Evolutionary conservation across 495 filamentous ascomycete genomes (phyloP).

Genomic region (Amphirosellinia nigrospora): DNA sequence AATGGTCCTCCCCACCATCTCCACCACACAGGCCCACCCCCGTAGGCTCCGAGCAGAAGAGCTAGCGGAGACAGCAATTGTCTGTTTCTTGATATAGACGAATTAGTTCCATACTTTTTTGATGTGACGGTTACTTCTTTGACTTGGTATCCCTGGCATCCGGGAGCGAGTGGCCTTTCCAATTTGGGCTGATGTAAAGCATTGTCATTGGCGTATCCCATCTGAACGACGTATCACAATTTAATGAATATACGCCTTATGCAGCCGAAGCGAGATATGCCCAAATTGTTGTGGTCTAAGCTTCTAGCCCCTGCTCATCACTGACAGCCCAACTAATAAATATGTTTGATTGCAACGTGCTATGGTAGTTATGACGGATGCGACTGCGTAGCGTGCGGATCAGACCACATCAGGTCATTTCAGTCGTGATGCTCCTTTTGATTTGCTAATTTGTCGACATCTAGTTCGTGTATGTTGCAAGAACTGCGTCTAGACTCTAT

Average conservation of each 20-base stretch:
- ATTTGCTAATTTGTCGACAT: background rate
- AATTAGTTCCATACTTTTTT: background rate
- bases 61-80: background rate
- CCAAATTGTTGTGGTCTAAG: background rate
- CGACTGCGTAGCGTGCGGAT: background rate
- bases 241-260: background rate
- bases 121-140: slow-evolving; percentile 14
- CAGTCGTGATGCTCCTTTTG: background rate
- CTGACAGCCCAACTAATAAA: slow-evolving; percentile 5
- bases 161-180: background rate
- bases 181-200: background rate
- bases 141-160: background rate
- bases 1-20: slow-evolving; percentile 14
- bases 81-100: background rate
- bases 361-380: background rate
- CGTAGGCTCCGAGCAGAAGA: slow-evolving; percentile 1
- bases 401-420: slow-evolving; percentile 9
- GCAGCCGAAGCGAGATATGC: slow-evolving; percentile 14
- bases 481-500: background rate
- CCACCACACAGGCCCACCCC: slow-evolving; percentile 6
- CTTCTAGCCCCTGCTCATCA: background rate
- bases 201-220: slow-evolving; percentile 1
- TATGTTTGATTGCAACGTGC: background rate
- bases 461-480: background rate
- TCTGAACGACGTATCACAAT: background rate